Conservation (phyloP, 192 early-diverging fungal species). For the Mortierella alpina region DNA sequence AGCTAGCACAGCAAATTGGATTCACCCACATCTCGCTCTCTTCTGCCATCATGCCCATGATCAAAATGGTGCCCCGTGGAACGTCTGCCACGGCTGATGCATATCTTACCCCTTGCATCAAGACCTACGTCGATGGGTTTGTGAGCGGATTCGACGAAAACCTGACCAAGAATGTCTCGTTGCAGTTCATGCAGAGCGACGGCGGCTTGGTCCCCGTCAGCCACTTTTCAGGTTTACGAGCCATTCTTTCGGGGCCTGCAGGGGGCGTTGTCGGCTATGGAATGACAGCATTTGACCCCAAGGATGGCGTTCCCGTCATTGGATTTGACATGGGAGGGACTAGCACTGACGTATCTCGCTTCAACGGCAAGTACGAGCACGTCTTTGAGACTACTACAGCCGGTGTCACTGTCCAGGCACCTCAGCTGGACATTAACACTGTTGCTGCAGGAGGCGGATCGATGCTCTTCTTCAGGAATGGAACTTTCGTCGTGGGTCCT, state of each 20-base stretch:
- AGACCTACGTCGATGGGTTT: conserved; percentile 88
- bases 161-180: conserved; percentile 60
- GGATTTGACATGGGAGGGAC: conserved; percentile 98
- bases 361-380: conserved; percentile 88
- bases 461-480: conserved; percentile 90
- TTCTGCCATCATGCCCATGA: conserved; percentile 87
- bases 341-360: conserved; percentile 93
- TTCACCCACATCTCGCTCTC: conserved; percentile 91
- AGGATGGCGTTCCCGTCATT: conserved; percentile 74
- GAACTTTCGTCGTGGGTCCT: conserved; percentile 93
- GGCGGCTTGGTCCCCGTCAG: conserved; percentile 92
- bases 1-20: conserved; percentile 75
- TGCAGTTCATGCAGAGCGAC: conserved; percentile 98
- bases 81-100: conserved; percentile 92
- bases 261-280: conserved; percentile 91
- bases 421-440: conserved; percentile 96
- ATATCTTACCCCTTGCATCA: conserved; percentile 94
- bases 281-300: conserved; percentile 61
- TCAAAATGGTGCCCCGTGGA: conserved; percentile 95
- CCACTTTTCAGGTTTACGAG: conserved; percentile 86
- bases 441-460: conserved; percentile 98
- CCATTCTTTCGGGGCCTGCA: conserved; percentile 95
- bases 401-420: conserved; percentile 93
- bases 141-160: conserved; percentile 85
- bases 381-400: conserved; percentile 95